Percentiles rank a stretch among this genome's conserved stretches.
Conservation (phyloP, 2,329 filamentous ascomycete genomes). For the Atkinsonella texensis region DNA sequence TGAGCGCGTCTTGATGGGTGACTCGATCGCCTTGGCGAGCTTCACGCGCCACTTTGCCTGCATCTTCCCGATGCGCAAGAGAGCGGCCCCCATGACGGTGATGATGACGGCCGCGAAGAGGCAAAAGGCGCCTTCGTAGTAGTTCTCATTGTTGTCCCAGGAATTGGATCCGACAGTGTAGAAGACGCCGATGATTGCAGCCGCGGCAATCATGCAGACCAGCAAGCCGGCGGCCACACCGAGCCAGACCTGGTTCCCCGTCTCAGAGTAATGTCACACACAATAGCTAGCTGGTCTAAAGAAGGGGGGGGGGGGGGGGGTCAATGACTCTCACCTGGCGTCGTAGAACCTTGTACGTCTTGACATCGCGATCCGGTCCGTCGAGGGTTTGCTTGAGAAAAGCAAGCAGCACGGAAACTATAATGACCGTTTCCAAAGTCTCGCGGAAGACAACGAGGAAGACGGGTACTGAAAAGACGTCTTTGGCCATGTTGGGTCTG, state of each 20-base stretch:
- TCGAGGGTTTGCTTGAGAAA: conserved; percentile 73
- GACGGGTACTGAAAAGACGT: conserved; percentile 66
- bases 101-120: conserved; percentile 70
- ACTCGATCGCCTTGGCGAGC: conserved; percentile 57
- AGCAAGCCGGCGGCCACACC: conserved; percentile 51
- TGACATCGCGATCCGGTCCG: conserved; percentile 47
- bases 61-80: conserved; percentile 71
- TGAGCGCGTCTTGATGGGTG: conserved; percentile 31
- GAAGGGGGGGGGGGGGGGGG: neutral
- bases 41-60: conserved; percentile 83
- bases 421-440: conserved; percentile 69
- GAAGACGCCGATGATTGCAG: conserved; percentile 59
- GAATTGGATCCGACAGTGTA: conserved; percentile 53
- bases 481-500: conserved; percentile 39
- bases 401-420: conserved; percentile 75
- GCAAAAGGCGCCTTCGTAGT: conserved; percentile 72
- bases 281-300: neutral
- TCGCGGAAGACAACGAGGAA: conserved; percentile 91
- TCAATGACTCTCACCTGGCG: conserved; percentile 39
- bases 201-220: conserved; percentile 54
- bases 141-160: conserved; percentile 57
- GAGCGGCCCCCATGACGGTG: conserved; percentile 65
- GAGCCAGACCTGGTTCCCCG: conserved; percentile 37
- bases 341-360: conserved; percentile 54
- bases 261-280: neutral